phyloP scores from a whole-genome alignment of 352 stramenopile genomes.

The Globisporangium solare region DNA sequence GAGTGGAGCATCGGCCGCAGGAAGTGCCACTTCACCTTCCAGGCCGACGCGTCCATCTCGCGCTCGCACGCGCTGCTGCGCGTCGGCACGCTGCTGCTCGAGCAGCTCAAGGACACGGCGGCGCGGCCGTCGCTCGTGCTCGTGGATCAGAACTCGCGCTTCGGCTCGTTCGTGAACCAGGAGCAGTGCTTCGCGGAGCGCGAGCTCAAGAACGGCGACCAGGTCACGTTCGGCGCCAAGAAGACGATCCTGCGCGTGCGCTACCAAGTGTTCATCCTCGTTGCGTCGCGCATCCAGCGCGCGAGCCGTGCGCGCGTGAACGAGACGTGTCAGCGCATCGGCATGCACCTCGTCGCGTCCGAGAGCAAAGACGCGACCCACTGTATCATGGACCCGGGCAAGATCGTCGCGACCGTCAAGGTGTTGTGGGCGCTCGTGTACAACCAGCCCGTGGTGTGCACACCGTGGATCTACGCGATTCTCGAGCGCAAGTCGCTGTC shows the following conservation, averaged over 20 bases:
- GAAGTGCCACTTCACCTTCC: slow-evolving; percentile 84
- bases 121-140: slow-evolving; percentile 66
- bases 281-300: slow-evolving; percentile 67
- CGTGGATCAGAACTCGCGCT: slow-evolving; percentile 78
- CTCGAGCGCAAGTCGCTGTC: slow-evolving; percentile 68
- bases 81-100: slow-evolving; percentile 52
- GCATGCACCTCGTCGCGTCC: slow-evolving; percentile 67
- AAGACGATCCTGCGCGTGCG: slow-evolving; percentile 73
- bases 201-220: slow-evolving; percentile 57
- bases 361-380: slow-evolving; percentile 70
- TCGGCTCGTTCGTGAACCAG: slow-evolving; percentile 85
- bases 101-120: slow-evolving; percentile 54
- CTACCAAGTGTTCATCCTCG: slow-evolving; percentile 78
- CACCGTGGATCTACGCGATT: slow-evolving; percentile 77
- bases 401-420: slow-evolving; percentile 79
- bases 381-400: slow-evolving; percentile 82
- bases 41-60: slow-evolving; percentile 78
- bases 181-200: slow-evolving; percentile 49
- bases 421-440: slow-evolving; percentile 84
- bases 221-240: slow-evolving; percentile 82
- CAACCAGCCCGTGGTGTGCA: slow-evolving; percentile 80
- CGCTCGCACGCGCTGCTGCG: slow-evolving; percentile 68
- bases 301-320: slow-evolving; percentile 55
- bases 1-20: slow-evolving; percentile 84
- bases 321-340: slow-evolving; percentile 71